A percentile compares a stretch with the other conserved stretches of the same genome.
Evolutionary conservation across 2,329 filamentous ascomycete genomes (phyloP).

Genomic region (Fusarium aywerte): DNA sequence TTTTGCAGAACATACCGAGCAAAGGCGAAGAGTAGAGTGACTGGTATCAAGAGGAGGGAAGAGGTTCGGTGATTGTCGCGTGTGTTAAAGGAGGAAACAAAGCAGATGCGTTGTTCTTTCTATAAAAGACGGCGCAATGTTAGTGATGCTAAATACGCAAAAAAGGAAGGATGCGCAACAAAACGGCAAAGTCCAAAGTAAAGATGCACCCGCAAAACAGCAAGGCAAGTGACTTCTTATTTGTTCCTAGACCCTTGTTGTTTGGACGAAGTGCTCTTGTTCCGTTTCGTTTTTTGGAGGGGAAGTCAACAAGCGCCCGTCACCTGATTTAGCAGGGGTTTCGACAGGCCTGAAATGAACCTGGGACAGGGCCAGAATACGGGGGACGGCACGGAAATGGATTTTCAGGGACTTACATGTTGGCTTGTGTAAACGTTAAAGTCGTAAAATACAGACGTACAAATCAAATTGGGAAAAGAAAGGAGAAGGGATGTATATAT

Average conservation of each 20-base stretch:
- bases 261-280: slow-evolving; percentile 30
- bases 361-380: slow-evolving; percentile 17
- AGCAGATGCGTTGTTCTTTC: slow-evolving; percentile 43
- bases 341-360: slow-evolving; percentile 19
- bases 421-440: not conserved
- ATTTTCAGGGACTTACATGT: slow-evolving; percentile 19
- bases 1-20: slow-evolving; percentile 30
- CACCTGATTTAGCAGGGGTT: slow-evolving; percentile 45
- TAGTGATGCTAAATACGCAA: slow-evolving; percentile 25
- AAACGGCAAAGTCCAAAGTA: slow-evolving; percentile 22
- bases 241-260: slow-evolving; percentile 43
- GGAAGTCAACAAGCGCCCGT: slow-evolving; percentile 46
- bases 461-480: slow-evolving; percentile 12
- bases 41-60: slow-evolving; percentile 38
- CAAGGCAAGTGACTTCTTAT: slow-evolving; percentile 5
- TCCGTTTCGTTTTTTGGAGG: slow-evolving; percentile 39
- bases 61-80: slow-evolving; percentile 31
- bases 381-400: slow-evolving; percentile 23
- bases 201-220: slow-evolving; percentile 15
- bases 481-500: slow-evolving; percentile 10
- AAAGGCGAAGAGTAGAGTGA: slow-evolving; percentile 9
- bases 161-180: slow-evolving; percentile 34
- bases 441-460: slow-evolving; percentile 2
- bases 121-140: slow-evolving; percentile 35
- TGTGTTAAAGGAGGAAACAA: slow-evolving; percentile 41